Percentiles rank a stretch among this genome's conserved stretches.
These are phyloP conservation scores for Agaricales sp. DNA, from an alignment of 1,284 basidiomycete genomes.

Conservation along the genomic window DNA sequence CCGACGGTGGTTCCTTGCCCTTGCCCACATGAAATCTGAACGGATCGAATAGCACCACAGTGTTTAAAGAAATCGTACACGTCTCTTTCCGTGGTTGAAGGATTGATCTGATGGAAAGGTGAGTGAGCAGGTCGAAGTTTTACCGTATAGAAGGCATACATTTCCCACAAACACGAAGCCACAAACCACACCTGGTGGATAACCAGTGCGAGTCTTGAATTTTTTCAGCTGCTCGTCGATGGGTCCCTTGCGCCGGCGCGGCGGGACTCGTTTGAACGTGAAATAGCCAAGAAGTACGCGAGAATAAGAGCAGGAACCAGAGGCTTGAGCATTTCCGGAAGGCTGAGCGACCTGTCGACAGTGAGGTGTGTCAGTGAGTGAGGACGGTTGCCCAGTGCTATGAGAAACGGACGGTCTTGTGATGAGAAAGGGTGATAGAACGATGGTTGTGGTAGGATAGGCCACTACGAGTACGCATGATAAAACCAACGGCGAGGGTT, in stretches of 20 bases:
- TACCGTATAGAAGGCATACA: constrained; percentile 28
- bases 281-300: constrained; percentile 21
- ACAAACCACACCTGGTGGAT: constrained; percentile 7
- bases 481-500: too few species aligned
- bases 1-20: constrained; percentile 28
- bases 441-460: too few species aligned
- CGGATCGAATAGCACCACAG: constrained; percentile 31
- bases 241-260: constrained; percentile 1
- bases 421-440: too few species aligned
- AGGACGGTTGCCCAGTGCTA: too few species aligned
- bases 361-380: too few species aligned
- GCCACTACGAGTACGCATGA: too few species aligned
- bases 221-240: constrained; percentile 11
- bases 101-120: constrained; percentile 17
- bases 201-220: constrained; percentile 7
- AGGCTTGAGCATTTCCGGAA: too few species aligned
- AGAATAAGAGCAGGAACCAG: constrained; percentile 26
- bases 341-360: too few species aligned
- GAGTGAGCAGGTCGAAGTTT: neutral
- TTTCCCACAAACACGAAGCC: constrained; percentile 48
- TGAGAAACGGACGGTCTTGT: too few species aligned
- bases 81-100: constrained; percentile 23
- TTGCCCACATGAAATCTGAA: constrained; percentile 38
- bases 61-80: constrained; percentile 27
- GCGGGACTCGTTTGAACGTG: neutral